Base-by-base conservation (phyloP, 441 rosid species). In the Pelargonium hybrid region DNA sequence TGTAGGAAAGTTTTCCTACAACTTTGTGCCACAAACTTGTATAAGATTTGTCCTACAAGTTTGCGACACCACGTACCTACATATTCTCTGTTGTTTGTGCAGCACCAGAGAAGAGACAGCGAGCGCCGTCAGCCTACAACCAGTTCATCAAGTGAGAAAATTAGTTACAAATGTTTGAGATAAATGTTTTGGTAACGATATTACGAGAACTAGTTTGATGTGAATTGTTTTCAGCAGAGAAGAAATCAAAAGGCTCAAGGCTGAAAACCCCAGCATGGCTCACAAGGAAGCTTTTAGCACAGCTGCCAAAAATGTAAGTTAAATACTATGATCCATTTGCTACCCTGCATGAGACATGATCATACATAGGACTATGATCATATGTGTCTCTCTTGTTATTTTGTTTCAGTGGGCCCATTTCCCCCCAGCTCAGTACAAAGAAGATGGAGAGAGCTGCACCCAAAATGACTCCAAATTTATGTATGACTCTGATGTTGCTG, bases 41-140 rank as follows among this genome's bases (percentile, higher is more conserved):
- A n/a, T n/a, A 31, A 41, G 47, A 41, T 41, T 41, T 41, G 47
- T n/a, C n/a, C n/a, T n/a, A n/a, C n/a, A n/a, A n/a, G n/a, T n/a
- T n/a, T n/a, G n/a, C n/a, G n/a, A n/a, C n/a, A n/a, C n/a, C n/a
- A n/a, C n/a, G n/a, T n/a, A n/a, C n/a, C n/a, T n/a, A n/a, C n/a
- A n/a, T n/a, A n/a, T n/a, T n/a, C n/a, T n/a, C n/a, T n/a, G n/a
- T n/a, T n/a, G n/a, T n/a, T n/a, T n/a, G n/a, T 47, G 61, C 82
- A 94, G 98, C 98, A 0, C 98, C 98, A 17, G 97, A 90, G 91
- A 94, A 86, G 81, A 87, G 98, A 71, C 98, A 90, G 76, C 82
- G 98, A 82, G 96, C 97, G 75, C 98, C 98, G 71, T 90, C 97
- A 26, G 96, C 96, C 65, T 94, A 94, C 75, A 91, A 94, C 72